Evolutionary conservation across 1,284 basidiomycete species (phyloP), one percentile per base, ranked within the genome.

Genomic region (Vanrija sp.): DNA sequence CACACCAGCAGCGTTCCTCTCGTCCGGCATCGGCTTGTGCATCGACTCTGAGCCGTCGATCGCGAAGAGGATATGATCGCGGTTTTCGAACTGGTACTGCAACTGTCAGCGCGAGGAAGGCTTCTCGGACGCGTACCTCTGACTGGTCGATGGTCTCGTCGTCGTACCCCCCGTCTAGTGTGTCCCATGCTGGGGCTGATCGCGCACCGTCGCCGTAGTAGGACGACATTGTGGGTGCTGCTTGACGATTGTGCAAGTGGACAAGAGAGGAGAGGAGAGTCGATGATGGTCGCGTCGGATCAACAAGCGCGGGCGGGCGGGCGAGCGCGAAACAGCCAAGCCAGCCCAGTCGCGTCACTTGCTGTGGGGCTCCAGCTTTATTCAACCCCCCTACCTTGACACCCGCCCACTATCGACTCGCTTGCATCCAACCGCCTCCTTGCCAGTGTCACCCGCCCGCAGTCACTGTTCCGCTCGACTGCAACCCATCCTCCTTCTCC

Each of bases 11-110:
- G 59, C 56, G 43, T 67, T 71, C 39, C 45, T 48, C 46, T 51
- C 83, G 25, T 87, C 84, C 20, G 69, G 59, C 35, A 79, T 78
- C 14, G 86, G 81, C 25, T 78, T 81, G 38, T 89, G 85, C 93
- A 98, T 98, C 14, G 89, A 87, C 39, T 82, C 78, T 0, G 92
- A 94, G 53, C 89, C 90, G 73, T 98, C 94, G 56, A 98, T 91
- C 67, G 88, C 89, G 77, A 97, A 96, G 16, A 97, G 77, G 47
- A 94, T 85, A 39, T 91, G 87, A 67, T 94, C 90, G 56, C 82
- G 82, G 59, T 84, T 84, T 37, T 83, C 83, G 60, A 89, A 86
- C 59, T 84, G 83, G 53, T 82, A 80, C 88, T 91, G 61, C 8
- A 3, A 3, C 2, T 7, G 6, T 24, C n/a, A 36, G 37, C 5